Percentiles rank a stretch among this genome's conserved stretches.
phyloP scores from a whole-genome alignment of 1,284 basidiomycete genomes.

The Coriolopsis trogii region DNA sequence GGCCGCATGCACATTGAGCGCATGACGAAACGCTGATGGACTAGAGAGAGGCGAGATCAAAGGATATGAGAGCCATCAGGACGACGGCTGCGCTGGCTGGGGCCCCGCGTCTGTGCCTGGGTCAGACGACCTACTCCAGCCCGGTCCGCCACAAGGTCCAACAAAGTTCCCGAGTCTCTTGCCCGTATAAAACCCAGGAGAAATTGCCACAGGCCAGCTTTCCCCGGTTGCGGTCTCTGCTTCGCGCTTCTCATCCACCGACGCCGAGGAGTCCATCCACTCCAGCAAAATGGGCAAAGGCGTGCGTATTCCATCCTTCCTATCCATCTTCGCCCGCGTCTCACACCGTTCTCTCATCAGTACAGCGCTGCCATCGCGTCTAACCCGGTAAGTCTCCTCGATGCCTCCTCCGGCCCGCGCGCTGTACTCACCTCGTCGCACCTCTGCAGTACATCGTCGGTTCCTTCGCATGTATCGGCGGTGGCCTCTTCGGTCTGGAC shows the following conservation, averaged over 20 bases:
- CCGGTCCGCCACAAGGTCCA: slow-evolving; percentile 6
- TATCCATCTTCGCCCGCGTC: not conserved
- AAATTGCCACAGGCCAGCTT: too few relatives aligned
- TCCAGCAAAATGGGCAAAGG: slow-evolving; percentile 32
- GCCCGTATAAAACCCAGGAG: not conserved
- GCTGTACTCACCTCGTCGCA: not conserved
- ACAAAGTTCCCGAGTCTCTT: slow-evolving; percentile 2
- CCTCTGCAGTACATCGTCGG: slow-evolving; percentile 59
- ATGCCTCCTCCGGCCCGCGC: too few relatives aligned
- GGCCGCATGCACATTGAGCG: too few relatives aligned
- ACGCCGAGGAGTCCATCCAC: slow-evolving; percentile 8
- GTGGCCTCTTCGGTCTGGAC: slow-evolving; percentile 78
- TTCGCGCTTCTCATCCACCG: slow-evolving; percentile 16
- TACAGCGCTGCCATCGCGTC: slow-evolving; percentile 41
- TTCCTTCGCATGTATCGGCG: slow-evolving; percentile 80
- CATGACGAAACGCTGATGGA: too few relatives aligned
- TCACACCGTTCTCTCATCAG: slow-evolving; percentile 21
- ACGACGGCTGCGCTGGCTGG: too few relatives aligned
- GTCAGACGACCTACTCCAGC: slow-evolving; percentile 15
- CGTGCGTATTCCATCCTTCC: slow-evolving; percentile 29
- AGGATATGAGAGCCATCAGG: too few relatives aligned
- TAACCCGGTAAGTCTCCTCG: slow-evolving; percentile 39
- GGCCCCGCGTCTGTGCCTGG: slow-evolving; percentile 13
- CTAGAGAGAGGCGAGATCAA: too few relatives aligned
- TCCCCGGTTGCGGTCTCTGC: slow-evolving; percentile 14